Percentiles rank a stretch among this genome's conserved stretches.
phyloP scores from a whole-genome alignment of 2,329 filamentous ascomycete genomes.

The Colletotrichum higginsianum region DNA sequence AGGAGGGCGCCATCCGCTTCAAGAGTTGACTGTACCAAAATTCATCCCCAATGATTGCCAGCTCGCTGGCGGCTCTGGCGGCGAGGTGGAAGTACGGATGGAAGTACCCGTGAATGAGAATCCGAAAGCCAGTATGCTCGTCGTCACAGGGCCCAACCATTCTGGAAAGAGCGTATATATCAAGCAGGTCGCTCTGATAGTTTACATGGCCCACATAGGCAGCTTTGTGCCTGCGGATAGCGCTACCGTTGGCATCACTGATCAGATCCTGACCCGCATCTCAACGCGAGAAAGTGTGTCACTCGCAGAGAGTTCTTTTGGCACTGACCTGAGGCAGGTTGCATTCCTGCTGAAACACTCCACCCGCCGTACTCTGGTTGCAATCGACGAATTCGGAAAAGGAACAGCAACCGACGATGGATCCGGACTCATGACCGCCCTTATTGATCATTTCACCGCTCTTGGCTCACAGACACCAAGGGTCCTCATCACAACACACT shows the following conservation, averaged over 20 bases:
- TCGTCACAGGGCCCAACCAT: conserved; percentile 95
- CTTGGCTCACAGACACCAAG: conserved; percentile 65
- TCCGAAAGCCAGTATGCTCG: conserved; percentile 70
- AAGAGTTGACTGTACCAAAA: conserved; percentile 84
- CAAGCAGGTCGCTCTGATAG: conserved; percentile 91
- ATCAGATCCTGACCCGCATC: conserved; percentile 91
- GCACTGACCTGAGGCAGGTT: conserved; percentile 89
- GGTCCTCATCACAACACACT: conserved; percentile 74
- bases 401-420: conserved; percentile 73
- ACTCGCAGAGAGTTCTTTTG: conserved; percentile 73
- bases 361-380: conserved; percentile 82
- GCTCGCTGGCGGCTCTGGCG: conserved; percentile 73
- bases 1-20: conserved; percentile 87
- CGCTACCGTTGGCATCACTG: conserved; percentile 87
- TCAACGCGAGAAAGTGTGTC: conserved; percentile 78
- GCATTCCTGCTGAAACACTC: conserved; percentile 81
- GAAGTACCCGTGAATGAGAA: conserved; percentile 21
- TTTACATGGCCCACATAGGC: conserved; percentile 93
- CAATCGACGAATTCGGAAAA: conserved; percentile 94
- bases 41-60: conserved; percentile 88
- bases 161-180: conserved; percentile 97
- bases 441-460: conserved; percentile 70
- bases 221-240: conserved; percentile 88
- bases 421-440: conserved; percentile 70
- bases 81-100: conserved; percentile 38